Percentiles rank a stretch among this genome's conserved stretches.
phyloP scores from a whole-genome alignment of 129 eudicot genomes.

The Helianthus tuberosus region DNA sequence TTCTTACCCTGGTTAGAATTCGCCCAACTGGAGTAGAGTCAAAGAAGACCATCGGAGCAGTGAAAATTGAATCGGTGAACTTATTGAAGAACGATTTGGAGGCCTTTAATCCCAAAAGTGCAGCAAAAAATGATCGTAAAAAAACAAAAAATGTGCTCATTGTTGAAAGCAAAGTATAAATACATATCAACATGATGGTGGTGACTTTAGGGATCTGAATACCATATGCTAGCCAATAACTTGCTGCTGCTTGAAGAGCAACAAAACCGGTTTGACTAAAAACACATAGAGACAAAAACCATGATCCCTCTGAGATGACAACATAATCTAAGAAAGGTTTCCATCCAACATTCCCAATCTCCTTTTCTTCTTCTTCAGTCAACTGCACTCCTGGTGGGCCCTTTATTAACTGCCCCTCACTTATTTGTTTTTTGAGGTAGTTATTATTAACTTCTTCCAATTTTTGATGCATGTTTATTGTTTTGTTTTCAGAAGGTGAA shows the following conservation, averaged over 20 bases:
- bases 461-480: slow-evolving; percentile 12
- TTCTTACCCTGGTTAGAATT: slow-evolving; percentile 66
- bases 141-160: slow-evolving; percentile 50
- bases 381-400: slow-evolving; percentile 49
- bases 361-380: slow-evolving; percentile 71
- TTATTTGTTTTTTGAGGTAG: slow-evolving; percentile 34
- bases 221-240: slow-evolving; percentile 67
- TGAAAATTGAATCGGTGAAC: slow-evolving; percentile 47
- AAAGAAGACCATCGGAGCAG: slow-evolving; percentile 76
- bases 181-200: slow-evolving; percentile 38
- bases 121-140: slow-evolving; percentile 48
- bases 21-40: slow-evolving; percentile 30
- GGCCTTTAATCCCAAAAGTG: not conserved
- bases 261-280: slow-evolving; percentile 47
- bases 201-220: slow-evolving; percentile 48
- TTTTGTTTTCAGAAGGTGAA: slow-evolving; percentile 17
- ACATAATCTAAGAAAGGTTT: slow-evolving; percentile 58
- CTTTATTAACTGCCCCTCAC: slow-evolving; percentile 37
- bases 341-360: slow-evolving; percentile 58
- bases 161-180: slow-evolving; percentile 46
- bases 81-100: slow-evolving; percentile 55
- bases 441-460: slow-evolving; percentile 16
- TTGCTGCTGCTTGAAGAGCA: slow-evolving; percentile 62
- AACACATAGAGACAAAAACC: slow-evolving; percentile 19
- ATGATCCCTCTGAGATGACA: slow-evolving; percentile 46